Conservation (phyloP, 495 filamentous ascomycete species). For the Tuber melanosporum region DNA sequence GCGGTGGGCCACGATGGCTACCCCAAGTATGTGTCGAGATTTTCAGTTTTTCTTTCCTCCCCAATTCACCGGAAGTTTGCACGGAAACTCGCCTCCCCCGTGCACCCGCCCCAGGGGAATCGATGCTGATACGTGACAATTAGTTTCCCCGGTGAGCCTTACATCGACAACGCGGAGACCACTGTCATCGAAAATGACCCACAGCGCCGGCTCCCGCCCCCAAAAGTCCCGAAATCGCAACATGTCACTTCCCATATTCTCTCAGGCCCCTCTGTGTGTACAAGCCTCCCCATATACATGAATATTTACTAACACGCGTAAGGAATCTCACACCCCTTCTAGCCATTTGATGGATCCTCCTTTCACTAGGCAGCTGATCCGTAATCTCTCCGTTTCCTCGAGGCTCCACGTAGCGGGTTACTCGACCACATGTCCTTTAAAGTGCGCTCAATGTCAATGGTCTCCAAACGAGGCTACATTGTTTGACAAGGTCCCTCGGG, state of each 20-base stretch:
- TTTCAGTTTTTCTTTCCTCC: neutral
- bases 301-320: neutral
- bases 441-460: neutral
- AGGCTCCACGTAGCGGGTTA: conserved; percentile 1
- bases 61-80: neutral
- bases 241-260: neutral
- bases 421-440: neutral
- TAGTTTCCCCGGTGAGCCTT: neutral
- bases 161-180: neutral
- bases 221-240: neutral
- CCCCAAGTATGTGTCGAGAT: neutral
- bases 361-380: neutral
- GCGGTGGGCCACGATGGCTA: neutral
- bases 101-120: neutral
- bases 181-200: conserved; percentile 4
- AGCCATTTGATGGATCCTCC: neutral
- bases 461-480: neutral
- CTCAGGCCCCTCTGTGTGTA: neutral
- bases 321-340: neutral
- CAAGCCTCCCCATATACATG: neutral
- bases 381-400: neutral
- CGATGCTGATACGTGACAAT: neutral
- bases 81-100: neutral
- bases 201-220: neutral
- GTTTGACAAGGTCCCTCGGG: neutral